Conservation (phyloP, 2,329 filamentous ascomycete genomes). For the Amauroascus verrucosus region DNA sequence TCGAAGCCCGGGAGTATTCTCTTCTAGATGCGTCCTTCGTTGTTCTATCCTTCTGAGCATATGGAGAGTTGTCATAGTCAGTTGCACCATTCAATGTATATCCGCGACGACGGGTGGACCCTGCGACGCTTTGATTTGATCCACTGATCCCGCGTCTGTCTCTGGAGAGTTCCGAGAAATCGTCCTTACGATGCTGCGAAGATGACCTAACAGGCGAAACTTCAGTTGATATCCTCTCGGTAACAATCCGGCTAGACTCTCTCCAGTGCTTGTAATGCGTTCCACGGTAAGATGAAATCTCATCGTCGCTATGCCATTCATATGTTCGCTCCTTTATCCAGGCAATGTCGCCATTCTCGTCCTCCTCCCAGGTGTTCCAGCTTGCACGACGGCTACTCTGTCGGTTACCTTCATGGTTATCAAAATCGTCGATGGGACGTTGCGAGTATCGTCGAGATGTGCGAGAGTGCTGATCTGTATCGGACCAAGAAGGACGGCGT, state of each 20-base stretch:
- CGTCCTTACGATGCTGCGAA: neutral
- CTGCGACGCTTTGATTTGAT: neutral
- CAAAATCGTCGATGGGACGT: neutral
- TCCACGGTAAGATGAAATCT: constrained; percentile 13
- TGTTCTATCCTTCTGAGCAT: neutral
- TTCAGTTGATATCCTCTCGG: constrained; percentile 6
- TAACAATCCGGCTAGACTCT: constrained; percentile 7
- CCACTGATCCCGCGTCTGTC: neutral
- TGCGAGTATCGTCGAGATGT: neutral
- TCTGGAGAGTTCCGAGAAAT: neutral
- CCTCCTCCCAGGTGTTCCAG: constrained; percentile 13
- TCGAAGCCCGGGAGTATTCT: neutral
- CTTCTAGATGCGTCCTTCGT: neutral
- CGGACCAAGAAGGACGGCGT: neutral
- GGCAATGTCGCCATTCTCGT: neutral
- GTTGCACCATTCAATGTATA: neutral
- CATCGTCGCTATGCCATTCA: constrained; percentile 18
- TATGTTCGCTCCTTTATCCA: neutral
- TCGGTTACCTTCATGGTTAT: neutral
- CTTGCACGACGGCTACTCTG: constrained; percentile 9
- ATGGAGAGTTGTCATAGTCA: neutral
- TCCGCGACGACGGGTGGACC: neutral
- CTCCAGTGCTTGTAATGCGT: constrained; percentile 7
- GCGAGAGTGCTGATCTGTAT: neutral
- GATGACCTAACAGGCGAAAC: constrained; percentile 1